Percentiles rank a stretch among this genome's conserved stretches.
These are phyloP conservation scores for Plasmodium vivax DNA, from an alignment of 169 alveolate genomes.

Conservation along the genomic window DNA sequence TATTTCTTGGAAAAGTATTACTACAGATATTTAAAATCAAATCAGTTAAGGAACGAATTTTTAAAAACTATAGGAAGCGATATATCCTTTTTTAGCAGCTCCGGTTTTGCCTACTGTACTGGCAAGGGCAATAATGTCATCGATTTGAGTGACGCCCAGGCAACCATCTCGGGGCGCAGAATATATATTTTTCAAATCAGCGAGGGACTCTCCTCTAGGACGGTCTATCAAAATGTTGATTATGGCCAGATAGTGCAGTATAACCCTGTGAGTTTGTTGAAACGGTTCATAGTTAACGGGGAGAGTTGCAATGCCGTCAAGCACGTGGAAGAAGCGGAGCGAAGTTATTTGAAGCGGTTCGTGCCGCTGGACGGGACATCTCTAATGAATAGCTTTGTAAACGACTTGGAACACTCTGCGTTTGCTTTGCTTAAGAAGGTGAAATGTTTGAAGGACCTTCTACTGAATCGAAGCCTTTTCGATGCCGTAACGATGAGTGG, in stretches of 20 bases:
- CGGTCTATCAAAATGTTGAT: constrained; percentile 51
- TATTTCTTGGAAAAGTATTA: constrained; percentile 69
- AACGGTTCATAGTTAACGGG: not conserved
- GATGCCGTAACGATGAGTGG: constrained; percentile 73
- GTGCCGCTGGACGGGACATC: not conserved
- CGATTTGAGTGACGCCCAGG: constrained; percentile 16
- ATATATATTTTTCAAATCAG: constrained; percentile 44
- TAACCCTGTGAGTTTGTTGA: constrained; percentile 42
- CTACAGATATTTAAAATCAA: not conserved
- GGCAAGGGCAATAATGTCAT: constrained; percentile 51
- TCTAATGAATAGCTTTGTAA: constrained; percentile 21
- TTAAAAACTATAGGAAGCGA: constrained; percentile 80
- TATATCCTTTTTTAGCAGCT: constrained; percentile 76
- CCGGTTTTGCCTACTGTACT: constrained; percentile 72
- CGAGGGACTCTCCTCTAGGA: constrained; percentile 46
- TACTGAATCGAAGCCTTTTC: constrained; percentile 25
- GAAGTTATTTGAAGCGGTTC: constrained; percentile 4
- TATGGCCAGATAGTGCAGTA: constrained; percentile 50
- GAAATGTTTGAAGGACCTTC: constrained; percentile 23
- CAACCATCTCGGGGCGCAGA: constrained; percentile 13
- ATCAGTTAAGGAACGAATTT: constrained; percentile 38
- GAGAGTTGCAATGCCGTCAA: not conserved
- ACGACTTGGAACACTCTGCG: constrained; percentile 61
- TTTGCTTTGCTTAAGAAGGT: constrained; percentile 21
- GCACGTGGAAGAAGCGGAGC: constrained; percentile 20